These are phyloP conservation scores for Spergularia marina DNA, from an alignment of 148 eudicot genomes.

Conservation along the genomic window DNA sequence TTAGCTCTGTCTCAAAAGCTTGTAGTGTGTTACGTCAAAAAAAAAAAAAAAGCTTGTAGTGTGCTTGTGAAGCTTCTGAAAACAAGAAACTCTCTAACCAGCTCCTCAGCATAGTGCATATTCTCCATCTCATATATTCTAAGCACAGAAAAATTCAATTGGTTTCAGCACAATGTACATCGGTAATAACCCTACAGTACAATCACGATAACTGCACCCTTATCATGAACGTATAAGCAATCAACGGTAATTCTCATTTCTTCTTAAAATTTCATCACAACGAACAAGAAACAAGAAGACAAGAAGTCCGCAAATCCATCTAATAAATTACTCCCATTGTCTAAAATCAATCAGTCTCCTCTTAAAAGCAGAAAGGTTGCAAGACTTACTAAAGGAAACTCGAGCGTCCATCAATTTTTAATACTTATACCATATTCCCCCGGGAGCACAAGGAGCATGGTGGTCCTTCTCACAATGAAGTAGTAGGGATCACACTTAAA, in stretches of 20 bases:
- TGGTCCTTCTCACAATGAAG: background rate
- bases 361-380: background rate
- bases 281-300: background rate
- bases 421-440: too few relatives aligned
- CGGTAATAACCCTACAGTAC: background rate
- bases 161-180: slow-evolving; percentile 9
- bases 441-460: too few relatives aligned
- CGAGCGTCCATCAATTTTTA: too few relatives aligned
- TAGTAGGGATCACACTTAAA: too few relatives aligned
- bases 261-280: background rate
- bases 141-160: background rate
- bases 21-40: too few relatives aligned
- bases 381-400: background rate
- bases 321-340: background rate
- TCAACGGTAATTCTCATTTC: background rate
- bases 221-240: background rate
- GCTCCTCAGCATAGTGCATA: slow-evolving; percentile 86
- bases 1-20: slow-evolving; percentile 67
- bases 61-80: slow-evolving; percentile 90
- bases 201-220: background rate
- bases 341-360: background rate
- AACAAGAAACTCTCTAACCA: slow-evolving; percentile 79
- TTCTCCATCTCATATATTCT: slow-evolving; percentile 59
- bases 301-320: background rate
- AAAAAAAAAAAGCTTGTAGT: slow-evolving; percentile 68